Evolutionary conservation across 1,284 basidiomycete species (phyloP), one percentile per base, ranked within the genome.

Genomic region (Sphaerobolus stellatus): DNA sequence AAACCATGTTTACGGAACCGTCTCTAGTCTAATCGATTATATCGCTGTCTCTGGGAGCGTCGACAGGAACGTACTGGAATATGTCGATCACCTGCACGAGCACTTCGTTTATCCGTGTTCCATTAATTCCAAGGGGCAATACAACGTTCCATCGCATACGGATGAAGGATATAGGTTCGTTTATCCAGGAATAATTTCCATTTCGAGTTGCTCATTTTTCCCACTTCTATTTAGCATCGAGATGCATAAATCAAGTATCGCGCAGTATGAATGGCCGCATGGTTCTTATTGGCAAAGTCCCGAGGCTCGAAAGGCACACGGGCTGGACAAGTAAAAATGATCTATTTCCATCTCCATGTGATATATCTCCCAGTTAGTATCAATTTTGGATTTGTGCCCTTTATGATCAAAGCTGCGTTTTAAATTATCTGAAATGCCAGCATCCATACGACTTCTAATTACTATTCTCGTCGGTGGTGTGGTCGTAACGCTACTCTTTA

Each of bases 31-130:
- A 62, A 95, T 97, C 68, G 94, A 98, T 74, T 97, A 95, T 70
- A 92, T 97, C 64, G 86, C 84, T 59, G 78, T 98, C 52, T 94
- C 92, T 2, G 95, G 92, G 2, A 82, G 84, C 38, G 94, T 95
- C 86, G 92, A 96, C 65, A 83, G 90, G 54, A 97, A 98, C 66
- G 94, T 96, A 13, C 84, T 98, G 54, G 94, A 90, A 68, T 90
- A 84, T 59, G 86, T 87, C 27, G 90, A 93, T 72, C 94, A 97
- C 69, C 75, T 97, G 43, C 94, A 98, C 71, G 93, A 97, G 62
- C 91, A 97, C 71, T 98, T 97, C 74, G 74, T 88, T 51, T 85
- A 86, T 64, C 93, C 93, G 3, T 92, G 92, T 64, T 88, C 90
- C 33, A 94, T 98, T 76, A 96, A 96, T 73, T 65, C 75, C 9